Evolutionary conservation across 257 asterid species (phyloP).

Genomic region (Capsicum chinense): DNA sequence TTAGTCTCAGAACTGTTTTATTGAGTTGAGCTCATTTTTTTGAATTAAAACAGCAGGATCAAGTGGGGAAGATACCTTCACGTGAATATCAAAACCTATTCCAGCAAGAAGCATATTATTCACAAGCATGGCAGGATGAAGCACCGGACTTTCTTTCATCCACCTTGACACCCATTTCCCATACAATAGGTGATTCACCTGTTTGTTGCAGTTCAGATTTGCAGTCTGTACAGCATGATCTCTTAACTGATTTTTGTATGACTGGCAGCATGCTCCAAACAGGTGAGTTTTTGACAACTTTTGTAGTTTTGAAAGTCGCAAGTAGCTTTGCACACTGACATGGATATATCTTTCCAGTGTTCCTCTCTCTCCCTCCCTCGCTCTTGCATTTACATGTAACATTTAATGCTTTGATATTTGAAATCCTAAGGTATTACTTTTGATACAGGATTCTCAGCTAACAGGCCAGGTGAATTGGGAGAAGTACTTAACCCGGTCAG

Average conservation of each 20-base stretch:
- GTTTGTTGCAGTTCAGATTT: conserved; percentile 30
- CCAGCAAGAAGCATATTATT: conserved; percentile 28
- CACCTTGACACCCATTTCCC: conserved; percentile 28
- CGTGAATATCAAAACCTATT: conserved; percentile 32
- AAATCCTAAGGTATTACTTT: conserved; percentile 4
- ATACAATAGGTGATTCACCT: conserved; percentile 27
- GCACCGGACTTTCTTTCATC: conserved; percentile 26
- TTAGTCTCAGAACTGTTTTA: conserved; percentile 19
- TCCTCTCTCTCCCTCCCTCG: neutral
- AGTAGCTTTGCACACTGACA: conserved; percentile 8
- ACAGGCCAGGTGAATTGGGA: conserved; percentile 37
- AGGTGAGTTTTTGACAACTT: conserved; percentile 27
- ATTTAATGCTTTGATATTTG: conserved; percentile 25
- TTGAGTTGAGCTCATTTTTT: conserved; percentile 24
- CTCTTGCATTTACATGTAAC: conserved; percentile 1
- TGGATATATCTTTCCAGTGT: conserved; percentile 29
- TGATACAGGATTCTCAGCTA: conserved; percentile 39
- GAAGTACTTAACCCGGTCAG: conserved; percentile 35
- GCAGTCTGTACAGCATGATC: conserved; percentile 29
- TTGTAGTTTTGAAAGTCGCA: neutral
- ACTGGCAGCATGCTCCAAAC: conserved; percentile 26
- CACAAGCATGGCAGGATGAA: conserved; percentile 1
- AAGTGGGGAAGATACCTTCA: conserved; percentile 3
- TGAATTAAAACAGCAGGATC: conserved; percentile 25
- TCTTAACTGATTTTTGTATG: conserved; percentile 30